Evolutionary conservation across 2,329 filamentous ascomycete species (phyloP), one percentile per base, ranked within the genome.

Genomic region (Atkinsonella hypoxylon): DNA sequence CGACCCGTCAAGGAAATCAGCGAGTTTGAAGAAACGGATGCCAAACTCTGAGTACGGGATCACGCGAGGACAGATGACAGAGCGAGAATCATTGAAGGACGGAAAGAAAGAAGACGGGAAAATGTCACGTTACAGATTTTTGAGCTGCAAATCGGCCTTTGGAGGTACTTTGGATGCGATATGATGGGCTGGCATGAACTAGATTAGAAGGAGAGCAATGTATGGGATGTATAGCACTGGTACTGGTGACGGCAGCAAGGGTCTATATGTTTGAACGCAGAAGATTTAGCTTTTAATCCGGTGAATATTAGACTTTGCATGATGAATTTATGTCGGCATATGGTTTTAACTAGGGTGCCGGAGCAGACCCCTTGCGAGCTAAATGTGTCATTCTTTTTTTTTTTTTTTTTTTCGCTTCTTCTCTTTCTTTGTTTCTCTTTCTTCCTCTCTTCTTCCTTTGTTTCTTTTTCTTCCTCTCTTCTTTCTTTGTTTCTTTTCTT

Each of bases 21-120:
- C 54, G 86, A 89, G 61, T 97, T 91, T 66, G 87, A 95, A 64
- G 91, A 96, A 53, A 73, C 83, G 53, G 88, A 87, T 55, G 71
- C 87, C 13, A 96, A 96, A 71, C 75, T 96, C 51, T 91, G 51
- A 55, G 38, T 11, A 15, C 38, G 34, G 20, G 20, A 41, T n/a
- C 30, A n/a, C 15, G 38, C 13, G 5, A 12, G 22, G n/a, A 11
- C 6, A n/a, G 31, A 22, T 13, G 12, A 32, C 11, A 31, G n/a
- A 18, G 31, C 18, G 17, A 11, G 11, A 11, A 32, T 7, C 2
- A 22, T 22, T 22, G 13, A 8, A 12, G 12, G n/a, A 47, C 18
- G 15, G 15, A 11, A 13, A 3, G 26, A 20, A 45, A 47, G 20
- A 22, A 22, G 20, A 22, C 20, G 20, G 20, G 20, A 22, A 22